Conservation (phyloP, 2,329 filamentous ascomycete species). For the Ophiostoma novo-ulmi region DNA sequence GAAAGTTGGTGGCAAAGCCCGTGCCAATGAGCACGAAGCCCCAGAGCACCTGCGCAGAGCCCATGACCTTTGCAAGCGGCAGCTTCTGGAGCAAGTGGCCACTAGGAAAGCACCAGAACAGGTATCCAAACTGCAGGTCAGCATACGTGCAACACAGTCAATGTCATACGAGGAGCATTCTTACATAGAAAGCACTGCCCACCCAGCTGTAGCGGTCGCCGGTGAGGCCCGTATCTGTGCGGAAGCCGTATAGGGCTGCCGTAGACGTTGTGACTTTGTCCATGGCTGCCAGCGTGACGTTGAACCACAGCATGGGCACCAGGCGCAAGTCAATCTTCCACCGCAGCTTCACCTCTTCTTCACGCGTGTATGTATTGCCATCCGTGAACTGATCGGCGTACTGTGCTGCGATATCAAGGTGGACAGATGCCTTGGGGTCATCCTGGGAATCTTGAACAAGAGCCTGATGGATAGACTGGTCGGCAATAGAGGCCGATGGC, state of each 20-base stretch:
- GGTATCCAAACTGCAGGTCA: slow-evolving; percentile 41
- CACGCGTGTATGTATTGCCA: slow-evolving; percentile 4
- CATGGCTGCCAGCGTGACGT: slow-evolving; percentile 24
- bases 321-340: slow-evolving; percentile 41
- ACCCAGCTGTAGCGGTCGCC: slow-evolving; percentile 43
- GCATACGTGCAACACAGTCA: not conserved
- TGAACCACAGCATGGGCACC: slow-evolving; percentile 39
- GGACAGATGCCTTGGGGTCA: slow-evolving; percentile 2
- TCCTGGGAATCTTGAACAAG: not conserved
- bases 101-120: slow-evolving; percentile 31
- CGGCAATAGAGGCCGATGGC: not conserved
- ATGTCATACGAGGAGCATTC: slow-evolving; percentile 39
- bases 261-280: slow-evolving; percentile 30
- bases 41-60: slow-evolving; percentile 52
- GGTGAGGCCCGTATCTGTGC: slow-evolving; percentile 38
- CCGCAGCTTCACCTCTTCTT: slow-evolving; percentile 20
- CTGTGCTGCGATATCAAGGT: slow-evolving; percentile 19
- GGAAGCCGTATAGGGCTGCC: slow-evolving; percentile 40
- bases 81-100: slow-evolving; percentile 34
- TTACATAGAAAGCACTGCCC: slow-evolving; percentile 45
- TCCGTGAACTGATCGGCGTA: slow-evolving; percentile 20
- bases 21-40: slow-evolving; percentile 45
- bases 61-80: slow-evolving; percentile 37
- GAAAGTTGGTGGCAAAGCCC: slow-evolving; percentile 53
- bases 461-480: slow-evolving; percentile 12